Percentiles rank a stretch among this genome's conserved stretches.
Evolutionary conservation across 202 grass and related monocot genomes (phyloP).

Genomic region (Setaria italica): DNA sequence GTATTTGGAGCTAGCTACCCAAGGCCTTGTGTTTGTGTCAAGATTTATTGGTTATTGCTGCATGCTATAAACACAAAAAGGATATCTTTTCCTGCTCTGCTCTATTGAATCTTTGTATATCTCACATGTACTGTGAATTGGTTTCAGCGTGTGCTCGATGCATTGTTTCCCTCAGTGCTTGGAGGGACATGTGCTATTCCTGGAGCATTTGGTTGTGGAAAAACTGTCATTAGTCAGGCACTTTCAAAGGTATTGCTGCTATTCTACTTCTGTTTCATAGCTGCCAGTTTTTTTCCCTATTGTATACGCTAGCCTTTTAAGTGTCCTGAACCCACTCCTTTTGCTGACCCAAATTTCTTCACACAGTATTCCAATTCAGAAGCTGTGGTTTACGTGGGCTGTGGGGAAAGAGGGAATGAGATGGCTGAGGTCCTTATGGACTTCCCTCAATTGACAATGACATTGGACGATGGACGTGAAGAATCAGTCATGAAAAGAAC

Average conservation of each 20-base stretch:
- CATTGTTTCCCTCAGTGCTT: conserved; percentile 89
- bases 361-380: conserved; percentile 92
- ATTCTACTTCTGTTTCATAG: conserved; percentile 27
- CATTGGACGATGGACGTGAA: conserved; percentile 88
- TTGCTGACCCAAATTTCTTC: neutral
- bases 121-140: conserved; percentile 32
- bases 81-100: neutral
- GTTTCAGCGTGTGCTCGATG: conserved; percentile 84
- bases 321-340: conserved; percentile 29
- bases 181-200: conserved; percentile 95
- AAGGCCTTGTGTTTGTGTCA: neutral
- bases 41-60: neutral
- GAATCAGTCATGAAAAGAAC: conserved; percentile 99
- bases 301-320: conserved; percentile 9
- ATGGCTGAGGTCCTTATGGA: conserved; percentile 98
- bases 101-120: conserved; percentile 13
- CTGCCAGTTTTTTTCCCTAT: conserved; percentile 6
- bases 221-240: conserved; percentile 96
- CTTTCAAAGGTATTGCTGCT: conserved; percentile 75
- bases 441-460: conserved; percentile 93
- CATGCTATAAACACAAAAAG: neutral
- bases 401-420: conserved; percentile 91
- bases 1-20: conserved; percentile 42
- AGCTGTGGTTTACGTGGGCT: conserved; percentile 89
- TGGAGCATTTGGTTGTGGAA: conserved; percentile 92